Base-by-base conservation (phyloP, 2,329 filamentous ascomycete genomes). In the Pyrenochaeta sp. region DNA sequence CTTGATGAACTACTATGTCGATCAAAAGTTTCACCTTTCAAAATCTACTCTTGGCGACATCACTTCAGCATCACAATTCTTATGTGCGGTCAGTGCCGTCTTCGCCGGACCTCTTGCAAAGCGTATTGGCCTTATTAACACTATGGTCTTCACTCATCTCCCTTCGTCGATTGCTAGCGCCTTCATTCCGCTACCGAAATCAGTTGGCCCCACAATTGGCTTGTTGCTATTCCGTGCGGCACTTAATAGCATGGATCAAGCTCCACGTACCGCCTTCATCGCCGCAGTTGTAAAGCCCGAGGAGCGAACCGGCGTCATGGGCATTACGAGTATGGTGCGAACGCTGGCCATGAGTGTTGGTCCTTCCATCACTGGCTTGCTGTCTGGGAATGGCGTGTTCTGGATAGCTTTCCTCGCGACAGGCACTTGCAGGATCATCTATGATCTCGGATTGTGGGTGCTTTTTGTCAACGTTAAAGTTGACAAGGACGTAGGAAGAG, bases 281-380 rank as follows among this genome's bases (percentile, higher is more conserved):
- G 86, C 87, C 1, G 86, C 86, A 0, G 85, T 88, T 0, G 87
- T 90, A 2, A 83, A 81, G 56, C 83, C 86, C 0, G 82, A 85
- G 48, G 87, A 90, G 71, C 78, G 87, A 1, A 90, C 87, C 0
- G 87, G 86, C 0, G 86, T 87, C n/a, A 87, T 90, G 85, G 87
- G 87, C 11, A 87, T 90, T 60, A 89, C 86, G 0, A 80, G 77
- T 41, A 85, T 85, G 66, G 54, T 89, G 23, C 78, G 86, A 6
- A 89, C 86, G 0, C 64, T 89, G 10, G 84, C 86, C 0, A 81
- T 84, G 56, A 85, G 66, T 79, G 51, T 67, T 0, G 72, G 72
- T 80, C 75, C 75, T 10, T 64, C 60, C 1, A 61, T 77, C 6
- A 77, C 75, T 2, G 75, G 75, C 9, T 31, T 75, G 1, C 46